These are phyloP conservation scores for Aphanomyces invadans DNA, from an alignment of 352 stramenopile genomes.

Conservation along the genomic window DNA sequence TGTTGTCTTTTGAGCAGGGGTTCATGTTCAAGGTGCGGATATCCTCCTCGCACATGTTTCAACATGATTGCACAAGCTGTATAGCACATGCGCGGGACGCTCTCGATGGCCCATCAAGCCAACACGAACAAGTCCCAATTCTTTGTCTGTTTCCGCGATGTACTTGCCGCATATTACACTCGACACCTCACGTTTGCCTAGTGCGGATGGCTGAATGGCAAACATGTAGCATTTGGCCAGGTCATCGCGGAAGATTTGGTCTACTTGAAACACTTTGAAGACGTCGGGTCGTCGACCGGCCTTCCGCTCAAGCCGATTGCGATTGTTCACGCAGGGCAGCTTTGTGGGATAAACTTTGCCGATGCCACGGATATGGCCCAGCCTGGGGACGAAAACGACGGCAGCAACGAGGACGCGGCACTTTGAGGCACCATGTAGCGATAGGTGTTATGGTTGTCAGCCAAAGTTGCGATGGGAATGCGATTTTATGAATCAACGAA, in stretches of 20 bases:
- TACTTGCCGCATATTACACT: conserved; percentile 13
- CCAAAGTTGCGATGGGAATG: no score
- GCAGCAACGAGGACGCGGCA: neutral
- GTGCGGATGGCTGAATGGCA: conserved; percentile 90
- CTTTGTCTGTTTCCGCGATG: conserved; percentile 93
- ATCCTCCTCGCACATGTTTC: no score
- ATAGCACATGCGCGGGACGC: conserved; percentile 84
- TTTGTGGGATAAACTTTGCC: conserved; percentile 25
- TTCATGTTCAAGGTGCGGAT: conserved; percentile 64
- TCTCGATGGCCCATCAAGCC: conserved; percentile 97
- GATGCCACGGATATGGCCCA: conserved; percentile 8
- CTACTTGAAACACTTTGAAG: conserved; percentile 42
- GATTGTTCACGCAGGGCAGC: conserved; percentile 50
- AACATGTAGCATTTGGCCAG: conserved; percentile 98
- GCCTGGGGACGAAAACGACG: neutral
- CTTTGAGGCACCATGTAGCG: neutral
- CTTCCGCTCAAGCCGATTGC: conserved; percentile 42
- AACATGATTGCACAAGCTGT: no score
- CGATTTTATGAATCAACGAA: no score
- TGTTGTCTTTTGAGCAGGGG: conserved; percentile 48
- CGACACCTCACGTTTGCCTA: neutral
- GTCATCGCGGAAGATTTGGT: conserved; percentile 75
- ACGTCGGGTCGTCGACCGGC: conserved; percentile 40
- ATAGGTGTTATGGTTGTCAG: no score
- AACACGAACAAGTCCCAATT: conserved; percentile 98